These are phyloP conservation scores for Aspergillus viridinutans DNA, from an alignment of 2,329 filamentous ascomycete genomes.

Conservation along the genomic window DNA sequence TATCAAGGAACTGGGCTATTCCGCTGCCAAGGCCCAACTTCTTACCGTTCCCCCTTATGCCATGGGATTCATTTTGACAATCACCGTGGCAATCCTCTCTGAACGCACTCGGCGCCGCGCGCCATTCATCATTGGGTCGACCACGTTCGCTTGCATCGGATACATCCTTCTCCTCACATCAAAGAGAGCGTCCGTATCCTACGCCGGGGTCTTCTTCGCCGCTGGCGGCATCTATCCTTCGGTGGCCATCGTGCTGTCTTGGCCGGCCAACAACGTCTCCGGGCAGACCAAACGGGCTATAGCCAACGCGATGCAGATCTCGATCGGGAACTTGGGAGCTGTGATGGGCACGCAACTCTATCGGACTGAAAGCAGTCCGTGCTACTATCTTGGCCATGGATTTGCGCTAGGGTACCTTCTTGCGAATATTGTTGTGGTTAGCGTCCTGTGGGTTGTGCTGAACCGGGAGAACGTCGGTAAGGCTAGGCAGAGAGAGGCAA, in stretches of 20 bases:
- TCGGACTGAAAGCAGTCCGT: constrained; percentile 55
- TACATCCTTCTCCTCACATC: constrained; percentile 59
- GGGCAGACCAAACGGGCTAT: constrained; percentile 67
- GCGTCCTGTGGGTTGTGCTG: constrained; percentile 51
- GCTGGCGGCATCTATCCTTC: constrained; percentile 65
- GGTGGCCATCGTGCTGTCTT: constrained; percentile 59
- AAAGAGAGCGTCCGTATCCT: constrained; percentile 53
- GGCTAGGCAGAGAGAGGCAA: constrained; percentile 43
- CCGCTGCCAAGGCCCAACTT: constrained; percentile 44
- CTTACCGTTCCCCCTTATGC: constrained; percentile 63
- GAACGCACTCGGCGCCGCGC: constrained; percentile 57
- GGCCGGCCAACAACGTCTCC: constrained; percentile 68
- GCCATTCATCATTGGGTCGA: constrained; percentile 59
- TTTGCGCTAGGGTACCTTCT: constrained; percentile 63
- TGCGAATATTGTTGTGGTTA: constrained; percentile 54
- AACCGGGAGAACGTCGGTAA: constrained; percentile 56
- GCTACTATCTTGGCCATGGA: constrained; percentile 63
- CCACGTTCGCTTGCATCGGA: constrained; percentile 56
- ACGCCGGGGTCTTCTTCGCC: constrained; percentile 59
- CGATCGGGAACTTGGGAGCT: constrained; percentile 65
- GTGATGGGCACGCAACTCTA: constrained; percentile 69
- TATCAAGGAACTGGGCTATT: constrained; percentile 42
- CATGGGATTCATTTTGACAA: constrained; percentile 57
- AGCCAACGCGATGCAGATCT: constrained; percentile 67
- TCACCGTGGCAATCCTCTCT: constrained; percentile 56